Conservation (phyloP, 2,329 filamentous ascomycete species). For the Fusarium verrucosum region DNA sequence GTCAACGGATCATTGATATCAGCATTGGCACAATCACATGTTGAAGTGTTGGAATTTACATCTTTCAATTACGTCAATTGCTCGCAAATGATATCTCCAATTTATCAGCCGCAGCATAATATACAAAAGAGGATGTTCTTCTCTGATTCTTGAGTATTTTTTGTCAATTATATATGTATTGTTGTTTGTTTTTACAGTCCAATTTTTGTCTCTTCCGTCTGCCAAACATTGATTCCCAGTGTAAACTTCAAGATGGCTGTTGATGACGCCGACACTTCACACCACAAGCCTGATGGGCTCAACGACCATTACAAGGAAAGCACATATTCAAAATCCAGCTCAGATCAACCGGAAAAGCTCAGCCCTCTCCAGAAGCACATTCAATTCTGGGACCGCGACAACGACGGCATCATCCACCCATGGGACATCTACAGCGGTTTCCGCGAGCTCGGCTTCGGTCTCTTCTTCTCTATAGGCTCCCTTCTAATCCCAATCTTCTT, state of each 20-base stretch:
- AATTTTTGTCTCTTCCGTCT: neutral
- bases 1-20: constrained; percentile 6
- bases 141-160: too few species aligned
- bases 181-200: neutral
- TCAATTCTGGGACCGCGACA: constrained; percentile 54
- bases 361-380: constrained; percentile 51
- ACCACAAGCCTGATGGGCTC: neutral
- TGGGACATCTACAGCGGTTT: constrained; percentile 52
- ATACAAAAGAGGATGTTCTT: too few species aligned
- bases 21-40: constrained; percentile 4
- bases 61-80: constrained; percentile 24
- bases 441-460: too few species aligned
- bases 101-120: neutral
- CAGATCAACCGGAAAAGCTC: neutral
- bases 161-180: neutral
- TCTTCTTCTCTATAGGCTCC: too few species aligned
- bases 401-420: constrained; percentile 53
- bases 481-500: too few species aligned
- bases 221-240: neutral
- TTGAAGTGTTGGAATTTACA: neutral
- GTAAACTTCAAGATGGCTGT: neutral
- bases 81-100: constrained; percentile 9
- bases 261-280: neutral
- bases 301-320: neutral
- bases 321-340: neutral